These are phyloP conservation scores for Pythium vanterpoolii DNA, from an alignment of 352 stramenopile genomes.

Conservation along the genomic window DNA sequence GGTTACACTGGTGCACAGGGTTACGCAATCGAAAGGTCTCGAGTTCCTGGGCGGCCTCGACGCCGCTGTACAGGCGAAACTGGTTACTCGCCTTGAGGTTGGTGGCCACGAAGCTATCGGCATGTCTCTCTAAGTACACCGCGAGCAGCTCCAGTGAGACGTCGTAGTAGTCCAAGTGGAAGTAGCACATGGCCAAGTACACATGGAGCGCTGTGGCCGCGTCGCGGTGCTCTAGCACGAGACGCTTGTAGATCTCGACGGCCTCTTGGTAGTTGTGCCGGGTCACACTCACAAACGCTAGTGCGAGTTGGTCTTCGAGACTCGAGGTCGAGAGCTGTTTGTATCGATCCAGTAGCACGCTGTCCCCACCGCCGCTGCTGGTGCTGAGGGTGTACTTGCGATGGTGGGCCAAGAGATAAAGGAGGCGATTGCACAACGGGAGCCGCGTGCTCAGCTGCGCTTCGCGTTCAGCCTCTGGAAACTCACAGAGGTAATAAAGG, in stretches of 20 bases:
- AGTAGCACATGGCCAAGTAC: constrained; percentile 79
- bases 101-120: constrained; percentile 58
- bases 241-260: constrained; percentile 69
- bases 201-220: constrained; percentile 43
- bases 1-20: constrained; percentile 32
- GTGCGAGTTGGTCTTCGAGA: constrained; percentile 36
- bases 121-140: constrained; percentile 46
- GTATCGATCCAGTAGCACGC: constrained; percentile 83
- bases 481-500: constrained; percentile 44
- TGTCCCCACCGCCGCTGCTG: constrained; percentile 29
- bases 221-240: constrained; percentile 34
- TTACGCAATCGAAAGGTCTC: constrained; percentile 66
- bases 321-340: constrained; percentile 33
- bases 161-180: constrained; percentile 67
- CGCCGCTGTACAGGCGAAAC: constrained; percentile 53
- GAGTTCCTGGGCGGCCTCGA: constrained; percentile 75
- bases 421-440: constrained; percentile 46
- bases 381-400: constrained; percentile 31
- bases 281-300: constrained; percentile 44
- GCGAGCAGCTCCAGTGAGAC: constrained; percentile 58
- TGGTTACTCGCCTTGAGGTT: constrained; percentile 70
- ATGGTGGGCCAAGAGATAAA: constrained; percentile 44
- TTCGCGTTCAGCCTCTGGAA: constrained; percentile 47
- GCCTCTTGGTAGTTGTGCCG: constrained; percentile 60
- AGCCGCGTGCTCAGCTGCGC: constrained; percentile 39